Evolutionary conservation across 805 yeast species (phyloP), one percentile per base, ranked within the genome.

Genomic region (Ogataea methanolica): DNA sequence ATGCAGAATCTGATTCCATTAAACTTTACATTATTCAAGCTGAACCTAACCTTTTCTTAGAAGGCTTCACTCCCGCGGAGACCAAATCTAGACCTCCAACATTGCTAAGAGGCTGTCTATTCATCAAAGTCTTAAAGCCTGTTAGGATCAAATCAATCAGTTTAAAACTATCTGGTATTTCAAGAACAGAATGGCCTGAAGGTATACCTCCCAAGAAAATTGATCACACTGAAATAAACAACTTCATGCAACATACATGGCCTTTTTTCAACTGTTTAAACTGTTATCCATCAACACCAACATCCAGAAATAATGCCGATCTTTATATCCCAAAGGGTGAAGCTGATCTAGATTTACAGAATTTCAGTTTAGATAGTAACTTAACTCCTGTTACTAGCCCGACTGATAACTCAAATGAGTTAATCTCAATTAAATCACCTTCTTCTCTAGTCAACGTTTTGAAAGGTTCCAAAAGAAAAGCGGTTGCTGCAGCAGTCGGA

Each of bases 111-210:
- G 98, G 98, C 2, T 79, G 90, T 29, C 68, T 91, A 17, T 77
- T 83, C 42, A 51, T 91, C 3, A 73, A 91, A 42, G 76, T 91
- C 6, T 57, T 81, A 41, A 89, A 88, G 58, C 83, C 92, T 0
- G 73, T 83, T 29, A 87, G 82, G 61, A 70, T 91, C 50, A 88
- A 85, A 63, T 62, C 77, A 17, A 78, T 91, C 12, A 62, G 69
- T 5, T 70, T 91, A 42, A 70, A 73, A 1, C 80, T 91, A 56
- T 74, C 74, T 44, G 97, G 97, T 1, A 61, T 65, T 1, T 78
- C 86, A 35, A 75, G 86, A 54, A 91, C 97, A 0, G 96, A 91
- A 51, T 91, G 97, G 97, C 97, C 97, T 3, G 97, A 94, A 60
- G 99, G 99, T 2, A 91, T 92, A 17, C 98, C 98, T 0, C 97